A percentile compares a stretch with the other conserved stretches of the same genome.
These are phyloP conservation scores for Leccinum angustisporum DNA, from an alignment of 1,284 basidiomycete genomes.

Conservation along the genomic window DNA sequence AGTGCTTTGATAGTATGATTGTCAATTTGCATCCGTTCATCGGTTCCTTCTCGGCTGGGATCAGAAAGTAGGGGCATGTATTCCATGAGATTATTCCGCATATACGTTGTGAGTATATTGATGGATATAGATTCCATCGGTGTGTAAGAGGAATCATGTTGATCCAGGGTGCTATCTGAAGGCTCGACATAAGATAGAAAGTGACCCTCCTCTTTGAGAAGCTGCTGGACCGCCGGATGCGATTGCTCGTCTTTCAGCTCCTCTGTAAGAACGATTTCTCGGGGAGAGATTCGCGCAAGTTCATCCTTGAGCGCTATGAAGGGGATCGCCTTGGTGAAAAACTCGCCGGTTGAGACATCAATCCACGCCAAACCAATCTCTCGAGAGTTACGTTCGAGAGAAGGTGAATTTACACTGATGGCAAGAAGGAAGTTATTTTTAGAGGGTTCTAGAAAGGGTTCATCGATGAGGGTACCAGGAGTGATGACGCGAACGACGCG, in stretches of 20 bases:
- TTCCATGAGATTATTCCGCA: conserved; percentile 74
- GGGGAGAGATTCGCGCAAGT: conserved; percentile 78
- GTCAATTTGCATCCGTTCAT: conserved; percentile 85
- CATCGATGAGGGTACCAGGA: conserved; percentile 90
- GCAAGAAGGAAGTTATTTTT: conserved; percentile 90
- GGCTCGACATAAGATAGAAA: conserved; percentile 48
- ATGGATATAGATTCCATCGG: conserved; percentile 60
- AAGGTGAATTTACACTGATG: conserved; percentile 40
- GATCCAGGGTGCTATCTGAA: conserved; percentile 1
- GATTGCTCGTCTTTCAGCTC: conserved; percentile 37
- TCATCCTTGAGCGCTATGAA: conserved; percentile 73
- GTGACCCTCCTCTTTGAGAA: conserved; percentile 51
- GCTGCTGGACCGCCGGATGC: conserved; percentile 47
- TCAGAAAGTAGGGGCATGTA: conserved; percentile 67
- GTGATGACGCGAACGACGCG: conserved; percentile 85
- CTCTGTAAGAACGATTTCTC: conserved; percentile 75
- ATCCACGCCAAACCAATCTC: conserved; percentile 79
- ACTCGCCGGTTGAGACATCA: conserved; percentile 94
- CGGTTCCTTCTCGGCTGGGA: conserved; percentile 59
- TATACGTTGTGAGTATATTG: conserved; percentile 64
- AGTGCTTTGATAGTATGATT: conserved; percentile 87
- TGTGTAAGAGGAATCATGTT: conserved; percentile 26
- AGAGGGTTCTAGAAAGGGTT: conserved; percentile 79
- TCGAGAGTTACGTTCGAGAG: conserved; percentile 8
- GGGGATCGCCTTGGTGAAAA: conserved; percentile 71